Percentiles rank a stretch among this genome's conserved stretches.
These are phyloP conservation scores for Podosphaera fusca DNA, from an alignment of 2,329 filamentous ascomycete species.

Conservation along the genomic window DNA sequence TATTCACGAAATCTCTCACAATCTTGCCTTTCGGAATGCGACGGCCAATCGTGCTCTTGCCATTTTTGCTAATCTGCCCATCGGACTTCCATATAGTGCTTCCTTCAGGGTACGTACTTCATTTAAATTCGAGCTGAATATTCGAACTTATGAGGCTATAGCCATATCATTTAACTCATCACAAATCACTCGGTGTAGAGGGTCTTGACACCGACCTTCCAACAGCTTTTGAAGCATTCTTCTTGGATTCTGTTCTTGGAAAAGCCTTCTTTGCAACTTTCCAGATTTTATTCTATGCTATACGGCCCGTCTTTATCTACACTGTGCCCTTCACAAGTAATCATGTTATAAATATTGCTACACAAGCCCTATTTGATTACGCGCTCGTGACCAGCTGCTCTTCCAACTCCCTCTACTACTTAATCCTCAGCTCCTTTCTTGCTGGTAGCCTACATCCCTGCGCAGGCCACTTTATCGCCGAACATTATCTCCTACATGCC, in stretches of 20 bases:
- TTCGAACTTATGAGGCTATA: conserved; percentile 18
- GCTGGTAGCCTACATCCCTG: conserved; percentile 85
- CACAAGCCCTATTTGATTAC: conserved; percentile 60
- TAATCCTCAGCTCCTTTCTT: conserved; percentile 76
- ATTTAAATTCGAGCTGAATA: background rate
- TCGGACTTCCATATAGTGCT: conserved; percentile 86
- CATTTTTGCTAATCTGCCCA: conserved; percentile 85
- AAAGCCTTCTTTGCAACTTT: conserved; percentile 99
- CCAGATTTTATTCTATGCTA: conserved; percentile 95
- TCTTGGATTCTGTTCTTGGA: conserved; percentile 83
- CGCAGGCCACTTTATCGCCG: conserved; percentile 93
- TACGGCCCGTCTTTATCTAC: conserved; percentile 90
- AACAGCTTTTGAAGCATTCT: conserved; percentile 70
- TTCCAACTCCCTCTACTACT: conserved; percentile 48
- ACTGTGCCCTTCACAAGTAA: conserved; percentile 66
- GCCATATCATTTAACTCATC: conserved; percentile 95
- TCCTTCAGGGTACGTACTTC: conserved; percentile 52
- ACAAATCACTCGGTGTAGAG: conserved; percentile 93
- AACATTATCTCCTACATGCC: conserved; percentile 70
- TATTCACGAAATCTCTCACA: conserved; percentile 97
- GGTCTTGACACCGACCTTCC: conserved; percentile 91
- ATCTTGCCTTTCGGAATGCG: conserved; percentile 70
- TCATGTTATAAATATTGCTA: conserved; percentile 58
- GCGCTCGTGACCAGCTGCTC: conserved; percentile 38
- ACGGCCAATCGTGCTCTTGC: conserved; percentile 66